Conservation (phyloP, 164 flowering plant genomes). For the grape (Vitis vinifera) region DNA sequence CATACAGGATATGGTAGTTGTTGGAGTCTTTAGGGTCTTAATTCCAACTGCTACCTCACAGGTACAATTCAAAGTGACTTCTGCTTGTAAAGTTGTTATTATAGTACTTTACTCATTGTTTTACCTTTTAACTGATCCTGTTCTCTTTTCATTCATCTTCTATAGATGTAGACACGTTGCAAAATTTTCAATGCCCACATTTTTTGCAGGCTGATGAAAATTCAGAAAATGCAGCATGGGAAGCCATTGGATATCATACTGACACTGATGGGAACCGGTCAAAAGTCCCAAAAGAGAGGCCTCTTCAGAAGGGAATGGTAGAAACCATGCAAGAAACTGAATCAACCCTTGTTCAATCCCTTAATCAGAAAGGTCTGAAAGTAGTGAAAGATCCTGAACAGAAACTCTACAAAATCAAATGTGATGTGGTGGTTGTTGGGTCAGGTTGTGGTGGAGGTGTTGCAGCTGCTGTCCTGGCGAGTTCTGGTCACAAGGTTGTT, state of each 20-base stretch:
- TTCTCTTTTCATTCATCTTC: neutral
- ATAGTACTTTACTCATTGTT: neutral
- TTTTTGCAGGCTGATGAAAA: constrained; percentile 42
- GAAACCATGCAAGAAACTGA: constrained; percentile 47
- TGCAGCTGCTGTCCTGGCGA: constrained; percentile 65
- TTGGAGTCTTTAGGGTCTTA: too few relatives aligned
- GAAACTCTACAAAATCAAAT: constrained; percentile 38
- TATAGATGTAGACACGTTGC: too few relatives aligned
- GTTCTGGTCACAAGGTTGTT: constrained; percentile 54
- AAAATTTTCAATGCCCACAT: too few relatives aligned
- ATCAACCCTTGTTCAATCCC: constrained; percentile 32
- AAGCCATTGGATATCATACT: constrained; percentile 45
- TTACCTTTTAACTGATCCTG: neutral
- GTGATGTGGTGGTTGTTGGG: constrained; percentile 67
- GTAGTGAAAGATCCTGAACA: constrained; percentile 27
- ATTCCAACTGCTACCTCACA: too few relatives aligned
- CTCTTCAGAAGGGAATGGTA: constrained; percentile 51
- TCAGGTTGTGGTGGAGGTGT: constrained; percentile 81
- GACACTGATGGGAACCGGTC: constrained; percentile 17
- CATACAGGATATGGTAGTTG: too few relatives aligned
- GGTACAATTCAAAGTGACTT: too few relatives aligned
- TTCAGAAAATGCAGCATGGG: constrained; percentile 50
- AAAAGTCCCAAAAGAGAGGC: constrained; percentile 26
- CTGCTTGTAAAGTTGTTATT: too few relatives aligned
- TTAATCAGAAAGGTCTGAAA: constrained; percentile 43